Evolutionary conservation across 306 rosid species (phyloP), one percentile per base, ranked within the genome.

Genomic region (Pterocarpus macrocarpus): DNA sequence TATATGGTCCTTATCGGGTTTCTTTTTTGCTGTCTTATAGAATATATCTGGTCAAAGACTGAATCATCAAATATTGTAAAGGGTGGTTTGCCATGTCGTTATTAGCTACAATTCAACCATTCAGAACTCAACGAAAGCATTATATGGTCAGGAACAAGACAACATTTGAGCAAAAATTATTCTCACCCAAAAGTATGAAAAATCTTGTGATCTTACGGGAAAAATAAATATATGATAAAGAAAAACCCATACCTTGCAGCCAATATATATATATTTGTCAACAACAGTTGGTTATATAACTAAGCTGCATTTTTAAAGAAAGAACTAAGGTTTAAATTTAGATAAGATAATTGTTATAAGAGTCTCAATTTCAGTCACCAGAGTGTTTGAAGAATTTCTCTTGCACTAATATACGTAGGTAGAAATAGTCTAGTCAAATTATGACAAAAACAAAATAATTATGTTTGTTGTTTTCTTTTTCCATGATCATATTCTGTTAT

Each of bases 21-120:
- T 72, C 28, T 9, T 50, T 34, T 56, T 71, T 74, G 69, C 59
- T 71, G 76, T 78, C 58, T 44, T 72, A 58, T 4, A 45, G 32
- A 71, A 50, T 44, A 71, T 39, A 70, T 33, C 64, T 34, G 74
- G 78, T 69, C 86, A 70, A 77, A 70, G 77, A 72, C 71, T 43
- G 28, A 56, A 65, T 77, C 17, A 66, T 66, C 4, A 52, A 53
- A 70, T n/a, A 41, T 43, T 33, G 69, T 50, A 13, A 30, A 53
- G 52, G 22, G 52, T 64, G 69, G 69, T 61, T 64, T 76, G 73
- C 36, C 64, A 64, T 57, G 38, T 62, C 52, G 30, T 34, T 49
- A 34, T 75, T 75, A 15, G 80, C 71, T 8, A 44, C 70, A 57
- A 62, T 62, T 57, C 47, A 61, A 64, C 15, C 43, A 59, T 59